Base-by-base conservation (phyloP, 352 stramenopile species). In the Phytophthora hybrid region DNA sequence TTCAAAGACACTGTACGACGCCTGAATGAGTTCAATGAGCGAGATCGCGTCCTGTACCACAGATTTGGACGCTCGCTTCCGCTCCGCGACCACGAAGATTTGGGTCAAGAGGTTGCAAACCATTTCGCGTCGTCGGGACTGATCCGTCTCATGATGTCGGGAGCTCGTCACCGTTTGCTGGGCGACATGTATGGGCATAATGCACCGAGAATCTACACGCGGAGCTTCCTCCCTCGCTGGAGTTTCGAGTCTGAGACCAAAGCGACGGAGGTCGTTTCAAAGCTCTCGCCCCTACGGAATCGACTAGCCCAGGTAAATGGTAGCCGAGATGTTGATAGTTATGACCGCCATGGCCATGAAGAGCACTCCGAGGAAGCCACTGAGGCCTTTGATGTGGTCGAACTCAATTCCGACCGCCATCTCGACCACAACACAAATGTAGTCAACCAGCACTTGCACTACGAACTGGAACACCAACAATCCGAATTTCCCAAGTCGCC, bases 11-110 rank as follows among this genome's bases (percentile, higher is more conserved):
- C 55, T 64, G 34, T 76, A 80, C 2, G 86, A 90, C 32, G 84
- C 83, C 53, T 92, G 78, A 31, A 92, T 85, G 18, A 93, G 71
- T 53, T 92, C 86, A 39, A 90, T 85, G 4, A 93, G 71, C 66
- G 83, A 87, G 52, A 93, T 59, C 8, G 80, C 61, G 3, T 71
- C 39, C 3, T 54, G n/a, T 54, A n/a, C n/a, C 19, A 32, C 49
- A 41, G 18, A 3, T 34, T 71, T 75, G 5, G 63, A 49, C 34
- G 64, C 69, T 61, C 64, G 66, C 14, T 64, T 68, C 14, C 71
- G 74, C 66, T 86, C 71, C 0, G 82, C 85, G 1, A 74, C 55
- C 1, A 64, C 51, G 52, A 83, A 79, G 59, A 93, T 89, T 64
- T 89, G 83, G 4, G 72, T 69, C 55, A 93, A 69, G 23, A 91